A percentile compares a stretch with the other conserved stretches of the same genome.
Conservation (phyloP, 768 basidiomycete species). For the Serendipita sp. region DNA sequence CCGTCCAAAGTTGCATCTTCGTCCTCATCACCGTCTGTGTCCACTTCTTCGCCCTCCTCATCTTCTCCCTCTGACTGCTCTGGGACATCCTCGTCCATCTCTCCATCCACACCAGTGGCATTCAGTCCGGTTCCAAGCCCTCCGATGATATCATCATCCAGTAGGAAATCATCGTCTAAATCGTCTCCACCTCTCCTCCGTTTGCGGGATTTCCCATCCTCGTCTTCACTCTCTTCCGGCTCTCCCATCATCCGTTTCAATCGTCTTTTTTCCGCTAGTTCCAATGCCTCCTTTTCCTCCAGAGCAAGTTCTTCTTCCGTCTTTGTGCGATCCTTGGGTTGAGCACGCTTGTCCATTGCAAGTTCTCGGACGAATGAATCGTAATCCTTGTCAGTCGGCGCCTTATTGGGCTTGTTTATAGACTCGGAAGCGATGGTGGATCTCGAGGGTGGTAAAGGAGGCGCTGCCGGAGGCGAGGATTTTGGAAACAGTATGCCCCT, state of each 20-base stretch:
- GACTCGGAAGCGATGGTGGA: conserved; percentile 18
- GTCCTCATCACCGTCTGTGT: conserved; percentile 23
- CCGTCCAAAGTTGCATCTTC: conserved; percentile 26
- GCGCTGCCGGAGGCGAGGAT: conserved; percentile 9
- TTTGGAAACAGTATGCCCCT: conserved; percentile 52
- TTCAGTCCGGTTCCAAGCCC: conserved; percentile 26
- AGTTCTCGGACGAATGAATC: conserved; percentile 86
- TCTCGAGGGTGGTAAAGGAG: conserved; percentile 1
- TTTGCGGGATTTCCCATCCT: conserved; percentile 46
- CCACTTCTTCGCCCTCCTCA: conserved; percentile 16
- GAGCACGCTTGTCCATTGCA: conserved; percentile 83
- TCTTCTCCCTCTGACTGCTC: conserved; percentile 19
- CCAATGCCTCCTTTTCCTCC: conserved; percentile 73
- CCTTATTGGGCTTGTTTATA: conserved; percentile 16
- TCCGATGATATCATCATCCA: conserved; percentile 21
- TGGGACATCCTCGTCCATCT: conserved; percentile 24
- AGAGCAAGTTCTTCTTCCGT: conserved; percentile 88
- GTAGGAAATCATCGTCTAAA: conserved; percentile 64
- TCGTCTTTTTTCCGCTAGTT: conserved; percentile 69
- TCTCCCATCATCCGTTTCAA: conserved; percentile 75
- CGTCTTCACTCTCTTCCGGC: conserved; percentile 40
- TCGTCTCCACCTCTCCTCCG: conserved; percentile 59
- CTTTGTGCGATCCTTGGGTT: conserved; percentile 89
- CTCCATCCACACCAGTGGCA: conserved; percentile 18
- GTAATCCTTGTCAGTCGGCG: conserved; percentile 49